Base-by-base conservation (phyloP, 352 stramenopile genomes). In the Phytophthora aleatoria region DNA sequence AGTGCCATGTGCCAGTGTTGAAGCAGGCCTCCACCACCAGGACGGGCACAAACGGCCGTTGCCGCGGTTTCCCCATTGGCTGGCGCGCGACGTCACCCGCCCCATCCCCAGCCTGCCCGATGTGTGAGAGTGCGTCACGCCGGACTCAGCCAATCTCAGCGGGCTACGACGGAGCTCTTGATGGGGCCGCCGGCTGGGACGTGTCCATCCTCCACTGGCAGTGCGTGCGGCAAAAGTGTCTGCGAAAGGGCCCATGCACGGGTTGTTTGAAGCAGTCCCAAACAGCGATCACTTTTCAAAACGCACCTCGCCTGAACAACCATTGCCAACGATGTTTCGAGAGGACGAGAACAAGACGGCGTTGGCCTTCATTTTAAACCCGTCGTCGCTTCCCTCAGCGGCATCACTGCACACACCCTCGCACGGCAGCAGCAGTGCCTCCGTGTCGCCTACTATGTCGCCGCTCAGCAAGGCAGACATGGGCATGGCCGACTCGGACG, bases 291-390 rank as follows among this genome's bases (percentile, higher is more conserved):
- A 60, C 41, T 60, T 44, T 41, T 9, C 5, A 60, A 60, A 26
- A 45, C 20, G 11, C 39, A 26, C 5, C 28, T 50, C 41, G 20
- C 13, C 31, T 24, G 16, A 35, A 49, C 24, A n/a, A 35, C 24
- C 10, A 28, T 11, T 33, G 35, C 24, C 4, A 39, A 48, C 26
- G 20, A 72, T 69, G 58, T 61, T 79, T 50, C 61, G 57, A 13
- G 68, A 85, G 47, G 73, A 90, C 51, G 67, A 73, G 48, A 75
- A 75, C 70, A 91, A 91, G 59, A 66, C 73, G 28, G 76, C 79
- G 50, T 59, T 91, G 26, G 81, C 83, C 33, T 91, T 89, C 77
- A 91, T 91, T 58, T 70, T 91, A 38, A 91, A 90, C 71, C 83
- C 83, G 31, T 77, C 74, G 13, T 64, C 69, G 36, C 8, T 54